Evolutionary conservation across 2,329 filamentous ascomycete genomes (phyloP).

Genomic region (Aureobasidium melanogenum): DNA sequence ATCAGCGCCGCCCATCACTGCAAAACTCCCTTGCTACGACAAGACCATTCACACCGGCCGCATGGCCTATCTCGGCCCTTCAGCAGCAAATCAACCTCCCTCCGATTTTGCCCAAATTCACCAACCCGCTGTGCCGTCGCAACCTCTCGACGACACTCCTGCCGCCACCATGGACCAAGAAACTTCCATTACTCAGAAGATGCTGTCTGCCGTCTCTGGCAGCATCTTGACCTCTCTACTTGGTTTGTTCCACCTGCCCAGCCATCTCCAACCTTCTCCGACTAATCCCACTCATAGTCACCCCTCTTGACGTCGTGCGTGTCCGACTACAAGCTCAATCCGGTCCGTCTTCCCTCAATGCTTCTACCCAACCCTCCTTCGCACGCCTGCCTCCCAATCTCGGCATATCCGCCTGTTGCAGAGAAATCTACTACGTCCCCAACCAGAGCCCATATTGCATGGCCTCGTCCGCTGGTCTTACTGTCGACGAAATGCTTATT

Average conservation of each 20-base stretch:
- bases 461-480: slow-evolving; percentile 41
- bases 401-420: slow-evolving; percentile 88
- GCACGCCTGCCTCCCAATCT: slow-evolving; percentile 72
- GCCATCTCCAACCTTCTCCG: background rate
- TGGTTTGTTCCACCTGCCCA: slow-evolving; percentile 45
- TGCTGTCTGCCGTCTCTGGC: slow-evolving; percentile 86
- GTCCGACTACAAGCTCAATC: slow-evolving; percentile 86
- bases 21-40: background rate
- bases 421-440: slow-evolving; percentile 93
- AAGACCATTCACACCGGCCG: background rate
- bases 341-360: slow-evolving; percentile 47
- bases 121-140: slow-evolving; percentile 17
- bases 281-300: slow-evolving; percentile 50
- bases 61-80: slow-evolving; percentile 12
- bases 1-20: background rate
- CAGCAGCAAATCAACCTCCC: slow-evolving; percentile 1
- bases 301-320: slow-evolving; percentile 91
- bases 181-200: slow-evolving; percentile 79
- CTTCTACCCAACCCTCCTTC: slow-evolving; percentile 42
- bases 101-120: slow-evolving; percentile 15
- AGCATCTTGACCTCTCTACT: slow-evolving; percentile 84
- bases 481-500: slow-evolving; percentile 33
- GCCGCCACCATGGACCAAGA: slow-evolving; percentile 44
- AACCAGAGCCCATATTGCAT: slow-evolving; percentile 76
- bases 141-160: slow-evolving; percentile 11